Conservation (phyloP, 1,284 basidiomycete genomes). For the Malassezia vespertilionis region DNA sequence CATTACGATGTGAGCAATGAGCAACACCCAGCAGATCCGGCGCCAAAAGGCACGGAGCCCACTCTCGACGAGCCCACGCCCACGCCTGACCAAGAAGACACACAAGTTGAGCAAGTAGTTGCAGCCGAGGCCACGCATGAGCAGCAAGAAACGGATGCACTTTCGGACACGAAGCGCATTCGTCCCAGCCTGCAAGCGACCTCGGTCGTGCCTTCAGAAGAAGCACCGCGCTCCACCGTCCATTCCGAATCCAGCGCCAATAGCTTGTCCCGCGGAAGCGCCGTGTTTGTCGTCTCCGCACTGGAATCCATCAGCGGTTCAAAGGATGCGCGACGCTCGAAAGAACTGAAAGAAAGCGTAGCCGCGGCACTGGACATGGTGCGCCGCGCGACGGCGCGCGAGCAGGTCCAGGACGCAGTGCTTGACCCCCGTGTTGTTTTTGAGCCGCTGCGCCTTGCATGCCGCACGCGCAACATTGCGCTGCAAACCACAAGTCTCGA, state of each 20-base stretch:
- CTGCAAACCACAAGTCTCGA: constrained; percentile 40
- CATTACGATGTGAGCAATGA: no score
- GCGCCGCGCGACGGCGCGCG: constrained; percentile 24
- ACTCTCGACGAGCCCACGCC: no score
- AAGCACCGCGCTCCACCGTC: constrained; percentile 19
- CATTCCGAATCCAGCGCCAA: constrained; percentile 30
- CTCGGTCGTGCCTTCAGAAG: no score
- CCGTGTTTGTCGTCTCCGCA: constrained; percentile 44
- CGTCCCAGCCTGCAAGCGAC: no score
- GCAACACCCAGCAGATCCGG: no score
- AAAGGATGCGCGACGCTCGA: constrained; percentile 39
- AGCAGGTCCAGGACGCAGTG: constrained; percentile 15
- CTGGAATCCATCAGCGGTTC: constrained; percentile 34
- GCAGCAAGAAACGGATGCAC: no score
- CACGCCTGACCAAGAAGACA: no score
- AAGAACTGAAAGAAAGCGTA: constrained; percentile 35
- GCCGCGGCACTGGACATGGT: constrained; percentile 43
- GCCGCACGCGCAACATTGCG: constrained; percentile 33
- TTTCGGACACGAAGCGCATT: no score
- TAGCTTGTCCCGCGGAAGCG: constrained; percentile 31
- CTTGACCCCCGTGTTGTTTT: constrained; percentile 44
- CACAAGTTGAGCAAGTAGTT: no score
- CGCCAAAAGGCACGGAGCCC: no score
- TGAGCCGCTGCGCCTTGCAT: constrained; percentile 42
- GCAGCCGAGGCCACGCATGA: no score